Conservation (phyloP, 2,329 filamentous ascomycete species). For the Dichotomopilus funicola region DNA sequence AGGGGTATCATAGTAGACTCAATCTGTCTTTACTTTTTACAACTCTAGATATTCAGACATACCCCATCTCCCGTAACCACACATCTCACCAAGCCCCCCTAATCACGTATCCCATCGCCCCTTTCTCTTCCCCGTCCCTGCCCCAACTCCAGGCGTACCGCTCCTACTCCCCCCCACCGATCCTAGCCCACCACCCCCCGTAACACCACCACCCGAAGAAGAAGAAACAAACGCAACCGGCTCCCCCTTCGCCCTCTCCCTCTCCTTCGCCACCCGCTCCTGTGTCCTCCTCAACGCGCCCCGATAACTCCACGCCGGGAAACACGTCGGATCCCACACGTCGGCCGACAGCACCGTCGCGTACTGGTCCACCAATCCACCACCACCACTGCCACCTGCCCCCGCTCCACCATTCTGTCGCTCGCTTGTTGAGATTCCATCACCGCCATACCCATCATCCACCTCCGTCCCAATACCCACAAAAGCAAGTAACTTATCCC, state of each 20-base stretch:
- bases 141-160: conserved; percentile 25
- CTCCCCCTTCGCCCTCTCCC: conserved; percentile 38
- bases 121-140: conserved; percentile 11
- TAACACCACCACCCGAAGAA: conserved; percentile 32
- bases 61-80: not conserved
- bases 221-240: conserved; percentile 46
- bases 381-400: no score
- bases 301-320: conserved; percentile 50
- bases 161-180: conserved; percentile 27
- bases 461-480: conserved; percentile 41
- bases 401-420: conserved; percentile 25
- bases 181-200: conserved; percentile 12
- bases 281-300: conserved; percentile 45
- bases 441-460: conserved; percentile 34
- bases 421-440: not conserved
- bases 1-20: no score
- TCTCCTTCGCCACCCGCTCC: conserved; percentile 39
- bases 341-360: conserved; percentile 51
- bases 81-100: not conserved
- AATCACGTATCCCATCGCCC: conserved; percentile 18
- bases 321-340: conserved; percentile 51
- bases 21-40: no score
- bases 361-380: conserved; percentile 50
- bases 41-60: no score
- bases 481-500: conserved; percentile 67